These are phyloP conservation scores for Aspergillus baeticus DNA, from an alignment of 495 filamentous ascomycete species.

Conservation along the genomic window DNA sequence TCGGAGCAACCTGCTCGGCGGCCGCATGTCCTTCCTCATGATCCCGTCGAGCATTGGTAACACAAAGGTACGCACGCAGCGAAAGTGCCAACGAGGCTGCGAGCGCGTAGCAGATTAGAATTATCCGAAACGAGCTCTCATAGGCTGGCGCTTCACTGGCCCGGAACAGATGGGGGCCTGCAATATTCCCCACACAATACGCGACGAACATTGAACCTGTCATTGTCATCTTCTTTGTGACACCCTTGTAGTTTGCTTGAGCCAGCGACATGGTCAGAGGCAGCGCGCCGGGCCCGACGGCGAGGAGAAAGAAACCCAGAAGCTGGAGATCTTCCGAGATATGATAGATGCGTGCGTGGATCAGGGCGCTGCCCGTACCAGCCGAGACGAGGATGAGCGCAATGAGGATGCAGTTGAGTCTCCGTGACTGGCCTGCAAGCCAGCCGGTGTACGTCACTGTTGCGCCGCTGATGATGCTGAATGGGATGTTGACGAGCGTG, in stretches of 20 bases:
- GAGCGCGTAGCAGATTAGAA: slow-evolving; percentile 52
- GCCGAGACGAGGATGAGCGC: slow-evolving; percentile 27
- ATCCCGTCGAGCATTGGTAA: slow-evolving; percentile 38
- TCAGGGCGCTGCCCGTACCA: slow-evolving; percentile 58
- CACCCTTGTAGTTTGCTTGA: slow-evolving; percentile 60
- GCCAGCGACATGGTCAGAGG: slow-evolving; percentile 56
- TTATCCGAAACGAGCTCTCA: slow-evolving; percentile 48
- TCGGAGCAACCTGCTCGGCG: no score
- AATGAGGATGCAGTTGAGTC: slow-evolving; percentile 33
- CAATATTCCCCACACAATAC: slow-evolving; percentile 43
- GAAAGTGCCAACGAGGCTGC: slow-evolving; percentile 35
- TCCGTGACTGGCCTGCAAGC: slow-evolving; percentile 31
- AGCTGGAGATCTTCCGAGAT: slow-evolving; percentile 50
- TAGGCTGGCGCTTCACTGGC: slow-evolving; percentile 35
- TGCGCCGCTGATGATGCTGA: slow-evolving; percentile 39
- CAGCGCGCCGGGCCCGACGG: slow-evolving; percentile 53
- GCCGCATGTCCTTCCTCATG: slow-evolving; percentile 41
- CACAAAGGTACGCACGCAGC: slow-evolving; percentile 42
- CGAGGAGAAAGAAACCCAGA: slow-evolving; percentile 57
- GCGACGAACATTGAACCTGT: slow-evolving; percentile 42
- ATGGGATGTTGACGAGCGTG: slow-evolving; percentile 41
- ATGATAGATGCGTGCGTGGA: slow-evolving; percentile 53
- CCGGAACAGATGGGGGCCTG: slow-evolving; percentile 40
- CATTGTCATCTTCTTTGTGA: slow-evolving; percentile 62
- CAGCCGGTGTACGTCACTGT: slow-evolving; percentile 39